phyloP scores from a whole-genome alignment of 345 rosid genomes.

The Corchorus olitorius region DNA sequence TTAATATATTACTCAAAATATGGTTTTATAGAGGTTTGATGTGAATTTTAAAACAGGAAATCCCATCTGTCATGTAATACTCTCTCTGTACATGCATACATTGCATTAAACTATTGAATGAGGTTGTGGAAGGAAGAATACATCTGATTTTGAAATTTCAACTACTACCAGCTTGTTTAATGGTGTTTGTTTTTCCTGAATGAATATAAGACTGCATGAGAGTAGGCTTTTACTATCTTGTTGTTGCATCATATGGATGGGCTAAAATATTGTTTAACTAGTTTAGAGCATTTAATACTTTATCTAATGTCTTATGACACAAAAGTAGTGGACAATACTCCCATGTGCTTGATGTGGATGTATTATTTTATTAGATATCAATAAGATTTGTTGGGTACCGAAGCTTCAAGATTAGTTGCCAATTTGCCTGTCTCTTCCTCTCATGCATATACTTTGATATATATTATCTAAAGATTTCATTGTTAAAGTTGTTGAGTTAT shows the following conservation, averaged over 20 bases:
- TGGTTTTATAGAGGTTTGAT: not conserved
- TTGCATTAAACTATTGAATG: slow-evolving; percentile 1
- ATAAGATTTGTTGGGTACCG: slow-evolving; percentile 15
- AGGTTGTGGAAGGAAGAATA: not conserved
- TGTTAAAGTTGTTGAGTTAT: not conserved
- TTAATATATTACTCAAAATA: not conserved
- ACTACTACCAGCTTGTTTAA: slow-evolving; percentile 4
- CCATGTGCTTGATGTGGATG: slow-evolving; percentile 26
- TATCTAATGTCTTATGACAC: slow-evolving; percentile 16
- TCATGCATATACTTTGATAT: slow-evolving; percentile 4
- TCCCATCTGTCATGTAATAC: not conserved
- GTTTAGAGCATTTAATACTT: not conserved
- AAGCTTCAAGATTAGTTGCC: slow-evolving; percentile 14
- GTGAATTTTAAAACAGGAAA: not conserved
- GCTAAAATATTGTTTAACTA: slow-evolving; percentile 19
- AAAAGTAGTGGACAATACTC: slow-evolving; percentile 28
- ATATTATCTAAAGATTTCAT: too few species aligned
- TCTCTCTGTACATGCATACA: not conserved
- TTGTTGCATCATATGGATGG: slow-evolving; percentile 14
- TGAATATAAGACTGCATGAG: not conserved
- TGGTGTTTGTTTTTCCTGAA: not conserved
- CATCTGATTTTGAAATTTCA: slow-evolving; percentile 17
- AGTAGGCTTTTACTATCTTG: slow-evolving; percentile 14
- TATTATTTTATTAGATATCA: slow-evolving; percentile 13
- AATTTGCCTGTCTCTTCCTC: slow-evolving; percentile 6